Evolutionary conservation across 768 basidiomycete genomes (phyloP).

Genomic region (Leccinum pellstonianum): DNA sequence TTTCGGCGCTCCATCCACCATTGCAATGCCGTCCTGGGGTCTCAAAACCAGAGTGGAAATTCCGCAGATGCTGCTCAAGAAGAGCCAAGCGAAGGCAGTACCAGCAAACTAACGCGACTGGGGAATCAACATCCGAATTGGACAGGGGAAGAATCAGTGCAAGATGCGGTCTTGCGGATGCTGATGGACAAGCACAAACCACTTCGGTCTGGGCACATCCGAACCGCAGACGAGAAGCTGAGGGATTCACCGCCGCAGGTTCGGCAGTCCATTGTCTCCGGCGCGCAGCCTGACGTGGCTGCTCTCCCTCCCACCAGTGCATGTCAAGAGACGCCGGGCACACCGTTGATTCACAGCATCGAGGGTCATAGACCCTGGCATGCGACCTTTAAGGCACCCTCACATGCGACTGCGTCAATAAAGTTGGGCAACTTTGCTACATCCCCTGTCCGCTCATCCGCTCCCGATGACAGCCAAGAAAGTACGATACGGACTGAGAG

Average conservation of each 20-base stretch:
- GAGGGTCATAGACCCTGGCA: slow-evolving; percentile 68
- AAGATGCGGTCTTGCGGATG: slow-evolving; percentile 78
- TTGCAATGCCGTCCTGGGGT: slow-evolving; percentile 5
- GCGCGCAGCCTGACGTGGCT: not conserved
- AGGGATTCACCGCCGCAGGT: slow-evolving; percentile 48
- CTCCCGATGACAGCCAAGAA: slow-evolving; percentile 34
- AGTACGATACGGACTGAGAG: slow-evolving; percentile 40
- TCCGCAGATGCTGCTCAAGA: slow-evolving; percentile 52
- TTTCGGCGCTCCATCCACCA: slow-evolving; percentile 1
- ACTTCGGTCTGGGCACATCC: slow-evolving; percentile 56
- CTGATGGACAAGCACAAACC: slow-evolving; percentile 87
- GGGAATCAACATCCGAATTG: slow-evolving; percentile 62
- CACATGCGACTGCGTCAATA: slow-evolving; percentile 51
- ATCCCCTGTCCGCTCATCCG: slow-evolving; percentile 15
- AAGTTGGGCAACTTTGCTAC: slow-evolving; percentile 48
- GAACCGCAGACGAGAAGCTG: slow-evolving; percentile 65
- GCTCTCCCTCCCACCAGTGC: slow-evolving; percentile 2
- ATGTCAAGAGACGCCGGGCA: slow-evolving; percentile 32
- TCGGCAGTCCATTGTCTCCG: slow-evolving; percentile 11
- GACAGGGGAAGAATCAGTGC: slow-evolving; percentile 71
- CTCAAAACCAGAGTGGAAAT: slow-evolving; percentile 38
- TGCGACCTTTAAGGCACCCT: slow-evolving; percentile 62
- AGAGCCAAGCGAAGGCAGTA: slow-evolving; percentile 9
- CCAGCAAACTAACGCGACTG: slow-evolving; percentile 27
- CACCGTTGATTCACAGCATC: slow-evolving; percentile 53